phyloP scores from a whole-genome alignment of 768 basidiomycete genomes.

The Hypholoma sublateritium region DNA sequence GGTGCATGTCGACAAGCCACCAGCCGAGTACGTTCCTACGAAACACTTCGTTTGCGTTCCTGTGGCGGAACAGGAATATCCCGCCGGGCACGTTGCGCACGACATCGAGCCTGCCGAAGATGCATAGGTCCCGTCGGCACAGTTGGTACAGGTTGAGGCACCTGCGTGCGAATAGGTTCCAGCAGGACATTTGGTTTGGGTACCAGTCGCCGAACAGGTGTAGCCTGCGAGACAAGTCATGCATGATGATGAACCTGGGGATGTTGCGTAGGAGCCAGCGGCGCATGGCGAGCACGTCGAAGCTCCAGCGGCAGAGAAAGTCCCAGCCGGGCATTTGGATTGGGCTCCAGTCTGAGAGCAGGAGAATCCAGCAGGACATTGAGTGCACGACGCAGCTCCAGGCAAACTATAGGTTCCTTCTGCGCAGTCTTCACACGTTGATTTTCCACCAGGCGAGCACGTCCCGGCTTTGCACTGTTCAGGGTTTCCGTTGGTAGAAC shows the following conservation, averaged over 20 bases:
- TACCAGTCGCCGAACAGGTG: not conserved
- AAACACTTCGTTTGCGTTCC: not conserved
- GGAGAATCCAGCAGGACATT: not conserved
- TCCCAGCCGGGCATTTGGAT: not conserved
- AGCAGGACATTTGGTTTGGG: not conserved
- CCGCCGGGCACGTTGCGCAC: not conserved
- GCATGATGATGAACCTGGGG: not conserved
- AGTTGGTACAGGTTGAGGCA: not conserved
- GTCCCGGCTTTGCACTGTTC: not conserved
- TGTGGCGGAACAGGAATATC: not conserved
- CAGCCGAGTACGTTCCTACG: not conserved
- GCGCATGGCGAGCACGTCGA: not conserved
- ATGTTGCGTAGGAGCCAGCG: not conserved
- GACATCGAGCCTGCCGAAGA: not conserved
- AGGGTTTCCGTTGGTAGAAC: not conserved
- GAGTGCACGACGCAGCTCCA: not conserved
- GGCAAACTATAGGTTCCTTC: not conserved
- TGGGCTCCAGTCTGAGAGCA: not conserved
- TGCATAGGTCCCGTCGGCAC: not conserved
- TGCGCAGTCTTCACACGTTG: not conserved
- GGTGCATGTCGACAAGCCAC: not conserved
- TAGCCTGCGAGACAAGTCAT: not conserved
- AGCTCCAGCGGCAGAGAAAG: not conserved
- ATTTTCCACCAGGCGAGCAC: not conserved
- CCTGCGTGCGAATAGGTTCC: not conserved